phyloP scores from a whole-genome alignment of 495 filamentous ascomycete species.

The Cercophora samala region DNA sequence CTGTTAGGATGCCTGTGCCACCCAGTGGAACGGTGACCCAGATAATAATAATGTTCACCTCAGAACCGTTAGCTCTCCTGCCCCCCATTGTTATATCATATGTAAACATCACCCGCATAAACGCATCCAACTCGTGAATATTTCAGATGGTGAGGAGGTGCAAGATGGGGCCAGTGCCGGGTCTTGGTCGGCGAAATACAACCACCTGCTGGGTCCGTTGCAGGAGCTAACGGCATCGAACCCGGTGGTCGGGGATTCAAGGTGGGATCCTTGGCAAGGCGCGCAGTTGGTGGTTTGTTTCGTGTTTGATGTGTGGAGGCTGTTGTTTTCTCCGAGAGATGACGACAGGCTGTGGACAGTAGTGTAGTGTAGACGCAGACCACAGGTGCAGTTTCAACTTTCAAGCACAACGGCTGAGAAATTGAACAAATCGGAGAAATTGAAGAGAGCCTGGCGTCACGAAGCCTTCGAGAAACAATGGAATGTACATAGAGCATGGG shows the following conservation, averaged over 20 bases:
- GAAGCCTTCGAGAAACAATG: conserved; percentile 2
- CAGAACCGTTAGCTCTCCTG: background rate
- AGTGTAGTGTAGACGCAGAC: background rate
- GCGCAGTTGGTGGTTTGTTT: background rate
- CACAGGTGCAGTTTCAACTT: background rate
- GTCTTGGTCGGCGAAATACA: conserved; percentile 12
- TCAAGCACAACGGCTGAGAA: background rate
- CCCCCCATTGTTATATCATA: too few relatives aligned
- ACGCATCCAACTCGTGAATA: background rate
- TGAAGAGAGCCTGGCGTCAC: too few relatives aligned
- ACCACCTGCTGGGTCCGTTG: conserved; percentile 4
- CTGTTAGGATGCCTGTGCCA: background rate
- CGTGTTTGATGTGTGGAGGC: background rate
- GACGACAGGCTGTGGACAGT: background rate
- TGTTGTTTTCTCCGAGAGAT: conserved; percentile 5
- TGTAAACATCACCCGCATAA: background rate
- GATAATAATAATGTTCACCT: background rate
- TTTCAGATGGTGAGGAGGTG: background rate
- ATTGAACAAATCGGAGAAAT: conserved; percentile 27
- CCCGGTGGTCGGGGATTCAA: conserved; percentile 16
- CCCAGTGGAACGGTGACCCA: background rate
- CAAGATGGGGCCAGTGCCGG: background rate
- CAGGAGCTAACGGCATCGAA: conserved; percentile 20
- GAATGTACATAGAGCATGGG: background rate
- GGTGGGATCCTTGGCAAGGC: conserved; percentile 10